Evolutionary conservation across 352 stramenopile species (phyloP).

Genomic region (Globisporangium takayamanum): DNA sequence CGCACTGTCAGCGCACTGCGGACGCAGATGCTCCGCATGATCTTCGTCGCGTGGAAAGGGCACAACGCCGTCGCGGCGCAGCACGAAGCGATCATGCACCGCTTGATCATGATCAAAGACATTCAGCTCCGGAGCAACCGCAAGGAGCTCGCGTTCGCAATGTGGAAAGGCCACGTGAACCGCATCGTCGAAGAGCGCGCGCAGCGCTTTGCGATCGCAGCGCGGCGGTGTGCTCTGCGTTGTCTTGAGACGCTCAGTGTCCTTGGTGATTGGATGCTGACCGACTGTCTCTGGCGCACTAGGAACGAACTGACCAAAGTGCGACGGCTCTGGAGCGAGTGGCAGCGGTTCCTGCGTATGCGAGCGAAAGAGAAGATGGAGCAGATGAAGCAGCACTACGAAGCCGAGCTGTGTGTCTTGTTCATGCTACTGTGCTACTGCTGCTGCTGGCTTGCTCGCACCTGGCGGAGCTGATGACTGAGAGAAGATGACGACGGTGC

Average conservation of each 20-base stretch:
- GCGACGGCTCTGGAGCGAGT: constrained; percentile 35
- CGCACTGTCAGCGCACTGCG: constrained; percentile 46
- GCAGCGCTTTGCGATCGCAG: constrained; percentile 52
- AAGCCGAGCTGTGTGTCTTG: constrained; percentile 43
- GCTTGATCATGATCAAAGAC: constrained; percentile 64
- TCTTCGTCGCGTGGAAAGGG: constrained; percentile 71
- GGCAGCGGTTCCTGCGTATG: constrained; percentile 49
- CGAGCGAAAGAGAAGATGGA: constrained; percentile 44
- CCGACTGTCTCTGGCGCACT: background rate
- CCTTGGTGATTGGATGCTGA: background rate
- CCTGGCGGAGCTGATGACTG: background rate
- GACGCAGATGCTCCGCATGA: constrained; percentile 66
- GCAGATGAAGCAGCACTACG: constrained; percentile 43
- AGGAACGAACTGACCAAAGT: constrained; percentile 48
- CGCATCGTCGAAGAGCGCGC: constrained; percentile 51
- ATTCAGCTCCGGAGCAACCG: constrained; percentile 39
- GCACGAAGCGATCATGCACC: constrained; percentile 49
- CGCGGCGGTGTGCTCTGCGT: constrained; percentile 22
- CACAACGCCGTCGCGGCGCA: constrained; percentile 36
- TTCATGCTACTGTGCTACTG: background rate
- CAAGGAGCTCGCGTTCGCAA: constrained; percentile 38
- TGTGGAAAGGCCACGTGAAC: constrained; percentile 52
- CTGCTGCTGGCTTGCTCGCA: background rate
- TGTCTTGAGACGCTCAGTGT: background rate
- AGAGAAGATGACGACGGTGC: background rate